Percentiles rank a stretch among this genome's conserved stretches.
Conservation (phyloP, 1,284 basidiomycete genomes). For the Leccinum holopus region DNA sequence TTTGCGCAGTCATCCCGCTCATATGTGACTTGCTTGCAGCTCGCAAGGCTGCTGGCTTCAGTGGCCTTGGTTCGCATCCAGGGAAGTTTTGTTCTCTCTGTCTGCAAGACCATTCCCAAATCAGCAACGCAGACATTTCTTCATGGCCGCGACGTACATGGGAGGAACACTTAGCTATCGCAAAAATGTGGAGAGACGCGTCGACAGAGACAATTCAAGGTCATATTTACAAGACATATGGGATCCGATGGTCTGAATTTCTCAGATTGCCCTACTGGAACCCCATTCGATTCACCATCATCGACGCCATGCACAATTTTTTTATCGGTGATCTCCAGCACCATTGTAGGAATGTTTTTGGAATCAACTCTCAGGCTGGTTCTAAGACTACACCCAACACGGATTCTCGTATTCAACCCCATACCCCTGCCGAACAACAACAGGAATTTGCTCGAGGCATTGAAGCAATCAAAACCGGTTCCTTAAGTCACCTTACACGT, state of each 20-base stretch:
- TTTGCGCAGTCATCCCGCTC: too few relatives aligned
- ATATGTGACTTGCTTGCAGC: too few relatives aligned
- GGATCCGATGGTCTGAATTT: conserved; percentile 1
- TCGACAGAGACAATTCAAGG: not conserved
- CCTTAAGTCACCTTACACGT: too few relatives aligned
- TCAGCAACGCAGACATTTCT: conserved; percentile 27
- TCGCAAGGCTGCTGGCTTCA: too few relatives aligned
- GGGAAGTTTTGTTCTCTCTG: conserved; percentile 22
- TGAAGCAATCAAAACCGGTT: too few relatives aligned
- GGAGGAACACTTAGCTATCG: conserved; percentile 21
- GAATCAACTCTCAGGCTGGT: not conserved
- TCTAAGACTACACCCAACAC: not conserved
- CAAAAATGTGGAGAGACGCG: conserved; percentile 11
- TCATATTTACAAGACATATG: conserved; percentile 5
- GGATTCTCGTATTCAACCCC: not conserved
- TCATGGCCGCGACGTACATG: conserved; percentile 23
- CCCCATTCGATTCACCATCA: not conserved
- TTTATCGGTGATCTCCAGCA: not conserved
- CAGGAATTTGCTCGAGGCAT: too few relatives aligned
- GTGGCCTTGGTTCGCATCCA: too few relatives aligned
- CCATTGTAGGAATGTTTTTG: conserved; percentile 3
- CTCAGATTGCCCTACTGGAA: conserved; percentile 5
- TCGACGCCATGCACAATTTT: conserved; percentile 9
- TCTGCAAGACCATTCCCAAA: conserved; percentile 23
- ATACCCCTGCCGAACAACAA: too few relatives aligned